Percentiles rank a stretch among this genome's conserved stretches.
Conservation (phyloP, 139 green algal genomes). For the Closterium sp. region DNA sequence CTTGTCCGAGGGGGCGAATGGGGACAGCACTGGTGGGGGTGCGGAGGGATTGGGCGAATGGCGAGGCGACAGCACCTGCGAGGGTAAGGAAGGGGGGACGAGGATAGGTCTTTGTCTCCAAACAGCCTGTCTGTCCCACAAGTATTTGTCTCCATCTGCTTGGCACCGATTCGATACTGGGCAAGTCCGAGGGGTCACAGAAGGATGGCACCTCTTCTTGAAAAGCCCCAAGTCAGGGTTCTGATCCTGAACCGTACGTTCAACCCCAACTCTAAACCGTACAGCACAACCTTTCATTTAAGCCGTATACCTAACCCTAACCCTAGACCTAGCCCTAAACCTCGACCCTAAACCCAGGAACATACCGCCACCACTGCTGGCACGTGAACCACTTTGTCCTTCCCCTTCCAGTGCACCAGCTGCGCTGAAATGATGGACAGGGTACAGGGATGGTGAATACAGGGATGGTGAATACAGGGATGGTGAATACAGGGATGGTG, state of each 20-base stretch:
- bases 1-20: constrained; percentile 34
- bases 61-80: no score
- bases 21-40: constrained; percentile 32
- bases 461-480: no score
- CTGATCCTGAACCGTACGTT: background rate
- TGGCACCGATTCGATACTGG: no score
- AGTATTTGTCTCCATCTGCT: no score
- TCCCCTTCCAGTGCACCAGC: constrained; percentile 24
- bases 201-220: no score
- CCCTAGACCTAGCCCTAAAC: no score
- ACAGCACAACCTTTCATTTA: background rate
- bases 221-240: no score
- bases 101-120: no score
- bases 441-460: background rate
- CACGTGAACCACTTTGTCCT: constrained; percentile 13
- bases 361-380: constrained; percentile 34
- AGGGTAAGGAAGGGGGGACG: no score
- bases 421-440: constrained; percentile 15
- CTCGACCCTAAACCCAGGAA: background rate
- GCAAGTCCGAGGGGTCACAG: no score
- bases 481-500: no score
- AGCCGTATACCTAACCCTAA: background rate
- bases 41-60: background rate
- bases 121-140: no score
- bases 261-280: background rate